Conservation (phyloP, 257 asterid genomes). For the Nicotiana undulata region DNA sequence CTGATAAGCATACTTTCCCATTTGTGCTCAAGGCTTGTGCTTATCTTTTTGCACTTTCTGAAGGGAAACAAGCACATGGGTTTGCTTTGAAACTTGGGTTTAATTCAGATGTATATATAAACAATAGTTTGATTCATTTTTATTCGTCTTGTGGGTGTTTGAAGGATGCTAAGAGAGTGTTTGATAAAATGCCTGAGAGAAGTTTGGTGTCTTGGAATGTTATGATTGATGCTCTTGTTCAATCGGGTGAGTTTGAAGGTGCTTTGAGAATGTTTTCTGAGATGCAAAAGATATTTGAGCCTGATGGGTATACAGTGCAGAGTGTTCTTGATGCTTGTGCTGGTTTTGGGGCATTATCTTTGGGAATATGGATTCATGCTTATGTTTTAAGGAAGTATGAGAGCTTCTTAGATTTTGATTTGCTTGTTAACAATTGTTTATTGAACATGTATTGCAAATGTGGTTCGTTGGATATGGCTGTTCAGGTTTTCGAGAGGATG, state of each 20-base stretch:
- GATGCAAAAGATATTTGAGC: conserved; percentile 44
- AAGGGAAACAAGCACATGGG: conserved; percentile 64
- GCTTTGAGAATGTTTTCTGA: conserved; percentile 43
- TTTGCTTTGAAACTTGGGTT: conserved; percentile 56
- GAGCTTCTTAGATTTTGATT: conserved; percentile 23
- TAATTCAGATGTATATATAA: conserved; percentile 51
- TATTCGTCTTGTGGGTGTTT: conserved; percentile 62
- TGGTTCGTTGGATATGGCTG: conserved; percentile 51
- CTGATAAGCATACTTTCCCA: conserved; percentile 76
- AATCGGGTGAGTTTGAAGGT: conserved; percentile 53
- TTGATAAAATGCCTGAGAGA: conserved; percentile 61
- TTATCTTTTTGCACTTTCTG: conserved; percentile 42
- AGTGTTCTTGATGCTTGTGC: conserved; percentile 71
- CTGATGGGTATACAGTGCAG: conserved; percentile 74
- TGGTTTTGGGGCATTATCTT: conserved; percentile 57
- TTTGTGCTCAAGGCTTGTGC: conserved; percentile 72
- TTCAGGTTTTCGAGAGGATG: conserved; percentile 56
- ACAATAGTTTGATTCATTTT: conserved; percentile 75
- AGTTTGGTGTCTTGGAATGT: conserved; percentile 75
- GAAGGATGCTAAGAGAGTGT: conserved; percentile 39
- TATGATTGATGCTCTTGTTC: conserved; percentile 58
- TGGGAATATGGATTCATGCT: conserved; percentile 75
- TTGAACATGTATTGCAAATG: conserved; percentile 79
- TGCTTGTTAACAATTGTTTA: conserved; percentile 47
- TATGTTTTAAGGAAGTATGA: conserved; percentile 36